Base-by-base conservation (phyloP, 306 rosid genomes). In the Trifolium subterraneum region DNA sequence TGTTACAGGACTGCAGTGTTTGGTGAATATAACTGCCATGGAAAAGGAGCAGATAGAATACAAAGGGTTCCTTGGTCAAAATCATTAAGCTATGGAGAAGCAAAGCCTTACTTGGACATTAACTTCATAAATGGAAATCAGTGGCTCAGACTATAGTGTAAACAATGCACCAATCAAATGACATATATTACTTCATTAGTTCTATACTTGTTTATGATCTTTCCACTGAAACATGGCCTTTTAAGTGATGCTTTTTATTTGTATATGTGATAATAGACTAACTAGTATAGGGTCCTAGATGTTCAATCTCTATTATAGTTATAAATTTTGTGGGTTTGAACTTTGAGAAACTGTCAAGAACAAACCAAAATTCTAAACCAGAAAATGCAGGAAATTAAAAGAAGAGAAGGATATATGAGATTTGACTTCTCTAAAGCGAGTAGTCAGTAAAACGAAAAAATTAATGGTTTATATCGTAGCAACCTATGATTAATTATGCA, bases 61-160 rank as follows among this genome's bases (percentile, higher is more conserved):
- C 64, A 78, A 0, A 79, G 98, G 70, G 97, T 88, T 31, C 80
- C 89, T 12, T 91, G 98, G 98, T 79, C 90, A 70, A 93, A 80
- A 76, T 64, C 88, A 63, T 88, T 89, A 44, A 88, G 8, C 76
- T 56, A 70, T 27, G 71, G 45, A n/a, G 84, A 93, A 72, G 90
- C 82, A 48, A 86, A 16, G 72, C 93, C 92, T 52, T 91, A 76
- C 73, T 66, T 93, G 71, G 84, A 73, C 70, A 78, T 64, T 71
- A 80, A 60, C 18, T 93, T 82, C 83, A 91, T 93, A 35, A 61
- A 87, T 63, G 97, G 93, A 75, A 84, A 89, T 1, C 85, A 83
- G 15, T 93, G 98, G 98, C 98, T 93, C 0, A 85, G 84, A 82
- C 78, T 92, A 3, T 88, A 82, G 72, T 69, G 59, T 62, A 52